Base-by-base conservation (phyloP, 306 rosid species). In the Quercus engelmannii region DNA sequence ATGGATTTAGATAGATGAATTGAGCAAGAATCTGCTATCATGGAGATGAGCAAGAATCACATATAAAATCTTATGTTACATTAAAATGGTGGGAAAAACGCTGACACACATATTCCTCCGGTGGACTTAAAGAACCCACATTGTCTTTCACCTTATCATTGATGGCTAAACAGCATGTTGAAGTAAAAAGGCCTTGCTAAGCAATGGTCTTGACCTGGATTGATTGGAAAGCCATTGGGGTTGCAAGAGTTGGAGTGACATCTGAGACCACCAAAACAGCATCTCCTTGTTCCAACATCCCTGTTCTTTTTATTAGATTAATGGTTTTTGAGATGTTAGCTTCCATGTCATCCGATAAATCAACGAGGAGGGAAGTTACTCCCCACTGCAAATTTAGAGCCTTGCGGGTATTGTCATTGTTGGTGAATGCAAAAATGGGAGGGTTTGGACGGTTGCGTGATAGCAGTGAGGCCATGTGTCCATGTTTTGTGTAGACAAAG, bases 301-400 rank as follows among this genome's bases (percentile, higher is more conserved):
- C 94, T 62, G 77, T 84, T 4, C 91, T 85, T 83, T 91, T 90
- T 83, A 94, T 76, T 59, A 91, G 86, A 55, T 86, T 79, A 18
- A 87, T 79, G 17, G 94, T 90, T 58, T 86, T 84, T 49, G 87
- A 77, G 88, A 88, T 86, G 86, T 92, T 92, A 26, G 90, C 85
- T 83, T 92, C 99, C 54, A 83, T 81, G 79, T 92, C 95, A 79
- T 88, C 95, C 23, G 91, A 91, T 38, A 94, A 82, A 75, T 87
- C 87, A 55, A 85, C 76, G 26, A 85, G 90, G 75, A 94, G 83
- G 52, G 99, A 92, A 20, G 85, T 81, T 62, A 94, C 94, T 75
- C 99, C 97, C 97, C 97, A 94, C 25, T 82, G 91, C 82, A 94
- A 79, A 85, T 87, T 91, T 83, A 94, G 71, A 67, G 90, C 93